phyloP scores from a whole-genome alignment of 2,329 filamentous ascomycete genomes.

The Rhinocladiella similis region DNA sequence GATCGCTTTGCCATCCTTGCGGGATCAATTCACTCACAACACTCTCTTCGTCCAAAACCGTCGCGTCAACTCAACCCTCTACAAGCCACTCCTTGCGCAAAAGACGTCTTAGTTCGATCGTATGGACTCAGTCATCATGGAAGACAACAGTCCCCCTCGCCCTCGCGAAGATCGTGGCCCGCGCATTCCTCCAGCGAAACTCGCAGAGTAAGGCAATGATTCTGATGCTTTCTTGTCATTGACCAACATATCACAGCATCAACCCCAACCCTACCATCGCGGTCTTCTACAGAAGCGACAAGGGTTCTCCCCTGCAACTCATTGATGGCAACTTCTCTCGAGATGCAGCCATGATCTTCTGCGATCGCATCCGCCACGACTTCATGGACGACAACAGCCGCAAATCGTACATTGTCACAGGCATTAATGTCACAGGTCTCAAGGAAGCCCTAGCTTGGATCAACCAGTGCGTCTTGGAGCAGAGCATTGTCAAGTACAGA shows the following conservation, averaged over 20 bases:
- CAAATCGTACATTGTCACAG: conserved; percentile 25
- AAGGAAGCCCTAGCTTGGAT: conserved; percentile 22
- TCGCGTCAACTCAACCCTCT: too few relatives aligned
- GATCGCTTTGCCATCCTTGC: too few relatives aligned
- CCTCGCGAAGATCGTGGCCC: conserved; percentile 23
- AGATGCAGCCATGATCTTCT: conserved; percentile 25
- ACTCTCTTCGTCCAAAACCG: too few relatives aligned
- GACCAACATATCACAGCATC: conserved; percentile 10
- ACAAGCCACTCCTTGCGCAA: too few relatives aligned
- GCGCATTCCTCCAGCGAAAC: conserved; percentile 22
- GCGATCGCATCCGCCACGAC: conserved; percentile 22
- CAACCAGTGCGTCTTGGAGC: conserved; percentile 16
- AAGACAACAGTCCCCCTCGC: conserved; percentile 8
- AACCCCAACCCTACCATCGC: conserved; percentile 20
- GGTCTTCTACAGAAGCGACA: conserved; percentile 21
- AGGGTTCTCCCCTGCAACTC: conserved; percentile 5
- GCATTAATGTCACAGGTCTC: conserved; percentile 14
- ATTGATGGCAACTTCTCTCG: conserved; percentile 19
- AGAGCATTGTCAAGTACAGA: conserved; percentile 19
- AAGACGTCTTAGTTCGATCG: not conserved
- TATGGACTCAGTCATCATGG: conserved; percentile 10
- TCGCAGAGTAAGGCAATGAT: conserved; percentile 12
- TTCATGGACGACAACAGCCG: conserved; percentile 19
- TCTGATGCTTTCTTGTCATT: too few relatives aligned
- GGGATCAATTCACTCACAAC: too few relatives aligned